These are phyloP conservation scores for Sugiyamaella americana DNA, from an alignment of 805 yeast species.

Conservation along the genomic window DNA sequence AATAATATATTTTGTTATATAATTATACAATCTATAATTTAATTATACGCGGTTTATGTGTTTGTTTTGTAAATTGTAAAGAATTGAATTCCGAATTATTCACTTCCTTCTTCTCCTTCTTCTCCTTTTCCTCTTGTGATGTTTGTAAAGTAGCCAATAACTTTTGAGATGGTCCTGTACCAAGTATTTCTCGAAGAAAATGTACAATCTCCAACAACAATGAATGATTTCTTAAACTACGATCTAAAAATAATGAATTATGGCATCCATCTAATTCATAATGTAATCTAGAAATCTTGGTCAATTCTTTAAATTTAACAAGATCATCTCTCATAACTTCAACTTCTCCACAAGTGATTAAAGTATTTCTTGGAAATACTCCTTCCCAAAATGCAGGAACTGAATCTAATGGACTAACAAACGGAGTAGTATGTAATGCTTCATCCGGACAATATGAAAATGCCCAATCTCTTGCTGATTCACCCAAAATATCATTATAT, in stretches of 20 bases:
- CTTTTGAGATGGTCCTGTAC: background rate
- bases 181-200: background rate
- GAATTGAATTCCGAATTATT: no score
- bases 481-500: slow-evolving; percentile 5
- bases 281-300: background rate
- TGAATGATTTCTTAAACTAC: slow-evolving; percentile 2
- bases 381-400: slow-evolving; percentile 12
- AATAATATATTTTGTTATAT: background rate
- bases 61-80: no score
- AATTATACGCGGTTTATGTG: background rate
- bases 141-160: background rate
- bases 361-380: slow-evolving; percentile 11
- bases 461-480: slow-evolving; percentile 10
- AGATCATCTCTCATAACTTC: slow-evolving; percentile 12
- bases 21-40: background rate
- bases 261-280: slow-evolving; percentile 8
- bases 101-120: no score
- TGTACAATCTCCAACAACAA: slow-evolving; percentile 5
- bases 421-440: slow-evolving; percentile 1
- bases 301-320: slow-evolving; percentile 2
- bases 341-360: slow-evolving; percentile 10
- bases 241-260: slow-evolving; percentile 8
- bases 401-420: slow-evolving; percentile 12
- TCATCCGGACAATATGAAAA: background rate
- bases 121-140: no score